Base-by-base conservation (phyloP, 192 early-diverging fungal species). In the Dimargaris xerosporica region DNA sequence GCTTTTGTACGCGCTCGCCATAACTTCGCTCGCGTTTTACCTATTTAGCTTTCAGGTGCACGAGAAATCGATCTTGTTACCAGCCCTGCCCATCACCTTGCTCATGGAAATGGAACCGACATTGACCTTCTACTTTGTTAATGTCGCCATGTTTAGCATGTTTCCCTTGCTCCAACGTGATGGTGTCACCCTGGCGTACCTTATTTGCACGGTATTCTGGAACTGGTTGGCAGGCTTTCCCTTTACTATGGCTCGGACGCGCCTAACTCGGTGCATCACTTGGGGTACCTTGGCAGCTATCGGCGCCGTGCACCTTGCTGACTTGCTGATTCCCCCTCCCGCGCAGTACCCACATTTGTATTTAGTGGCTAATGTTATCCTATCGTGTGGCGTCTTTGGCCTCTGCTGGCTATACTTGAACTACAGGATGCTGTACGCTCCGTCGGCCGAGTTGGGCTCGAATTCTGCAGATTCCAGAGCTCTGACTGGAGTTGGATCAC, bases 21-120 rank as follows among this genome's bases (percentile, higher is more conserved):
- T 84, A 65, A 79, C 79, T 0, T 87, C 91, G 3, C 71, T 99
- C 29, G 88, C 84, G 5, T 99, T 99, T 67, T 99, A 94, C 75
- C 67, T 99, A 65, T 89, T 95, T 58, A 91, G 94, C 12, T 99
- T 99, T 78, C 93, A 96, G 75, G 88, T 96, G 6, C 96, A 99
- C 71, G 96, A 99, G 67, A 99, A 99, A 69, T 89, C 88, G 0
- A 96, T 99, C 45, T 69, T 99, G 43, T 68, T 99, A 10, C 93
- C 96, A 0, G 62, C 80, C 5, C 70, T 91, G 21, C 89, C 92
- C 0, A 80, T 87, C 13, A 82, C 82, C 2, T 65, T 96, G 48
- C 65, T 96, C 61, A 75, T 88, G 5, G 28, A 81, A 60, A 82
- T 86, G 55, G 91, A 91, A 54, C 77, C 77, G 26, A 69, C 79